Conservation (phyloP, 208 protist genomes). For the Crithidia mellificae region DNA sequence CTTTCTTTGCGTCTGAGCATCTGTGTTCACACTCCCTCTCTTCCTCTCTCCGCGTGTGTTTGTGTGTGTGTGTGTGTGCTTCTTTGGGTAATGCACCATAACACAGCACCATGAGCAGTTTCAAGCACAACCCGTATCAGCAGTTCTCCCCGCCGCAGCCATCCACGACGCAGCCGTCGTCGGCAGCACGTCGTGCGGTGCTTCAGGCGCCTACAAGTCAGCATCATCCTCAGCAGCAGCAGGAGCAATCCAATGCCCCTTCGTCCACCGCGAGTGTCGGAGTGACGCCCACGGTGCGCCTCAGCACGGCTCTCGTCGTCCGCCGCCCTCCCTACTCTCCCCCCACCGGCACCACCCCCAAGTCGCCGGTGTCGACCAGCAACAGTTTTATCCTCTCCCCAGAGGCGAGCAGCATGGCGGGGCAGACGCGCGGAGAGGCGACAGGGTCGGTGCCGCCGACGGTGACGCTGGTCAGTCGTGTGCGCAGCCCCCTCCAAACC, state of each 20-base stretch:
- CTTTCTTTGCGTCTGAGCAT: neutral
- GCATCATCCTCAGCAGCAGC: neutral
- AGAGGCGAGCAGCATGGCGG: neutral
- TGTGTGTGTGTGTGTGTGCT: neutral
- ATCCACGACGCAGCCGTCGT: neutral
- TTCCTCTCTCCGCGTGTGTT: neutral
- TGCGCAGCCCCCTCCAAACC: neutral
- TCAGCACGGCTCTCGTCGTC: neutral
- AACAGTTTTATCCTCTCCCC: neutral
- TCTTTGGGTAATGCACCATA: neutral
- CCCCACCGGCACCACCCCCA: neutral
- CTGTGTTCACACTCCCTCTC: neutral
- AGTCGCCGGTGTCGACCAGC: neutral
- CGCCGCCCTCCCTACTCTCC: neutral
- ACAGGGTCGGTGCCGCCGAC: neutral
- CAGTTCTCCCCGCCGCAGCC: slow-evolving; percentile 23
- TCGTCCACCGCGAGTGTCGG: neutral
- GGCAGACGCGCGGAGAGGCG: neutral
- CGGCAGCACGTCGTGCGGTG: neutral
- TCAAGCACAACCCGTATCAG: slow-evolving; percentile 36
- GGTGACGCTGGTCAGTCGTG: neutral
- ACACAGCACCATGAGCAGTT: slow-evolving; percentile 22
- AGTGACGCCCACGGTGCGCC: neutral
- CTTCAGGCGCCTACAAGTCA: too few species aligned
- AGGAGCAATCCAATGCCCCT: neutral